These are phyloP conservation scores for Peronospora belbahrii DNA, from an alignment of 352 stramenopile species.

Conservation along the genomic window DNA sequence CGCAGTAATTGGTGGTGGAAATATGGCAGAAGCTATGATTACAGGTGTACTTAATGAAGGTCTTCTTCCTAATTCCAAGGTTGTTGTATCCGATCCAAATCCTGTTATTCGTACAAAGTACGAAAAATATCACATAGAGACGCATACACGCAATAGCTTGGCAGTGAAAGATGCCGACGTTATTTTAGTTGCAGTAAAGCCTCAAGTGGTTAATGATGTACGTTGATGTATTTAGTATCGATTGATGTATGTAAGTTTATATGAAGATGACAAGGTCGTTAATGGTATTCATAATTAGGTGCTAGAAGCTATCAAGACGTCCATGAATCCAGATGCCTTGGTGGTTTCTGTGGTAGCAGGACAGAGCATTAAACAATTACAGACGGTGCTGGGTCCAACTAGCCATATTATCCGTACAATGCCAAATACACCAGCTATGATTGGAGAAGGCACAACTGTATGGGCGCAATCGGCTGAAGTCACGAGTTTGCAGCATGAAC, in stretches of 20 bases:
- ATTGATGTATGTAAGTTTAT: too few species aligned
- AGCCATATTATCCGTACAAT: slow-evolving; percentile 89
- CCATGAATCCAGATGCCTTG: slow-evolving; percentile 49
- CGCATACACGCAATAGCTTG: slow-evolving; percentile 50
- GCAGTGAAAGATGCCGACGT: slow-evolving; percentile 81
- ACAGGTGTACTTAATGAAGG: slow-evolving; percentile 66
- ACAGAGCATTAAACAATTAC: slow-evolving; percentile 67
- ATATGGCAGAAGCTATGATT: slow-evolving; percentile 88
- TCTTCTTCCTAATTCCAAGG: slow-evolving; percentile 50
- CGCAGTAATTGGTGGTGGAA: slow-evolving; percentile 81
- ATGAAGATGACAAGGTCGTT: too few species aligned
- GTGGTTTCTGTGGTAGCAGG: slow-evolving; percentile 84
- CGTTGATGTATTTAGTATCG: too few species aligned
- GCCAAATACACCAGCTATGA: slow-evolving; percentile 94
- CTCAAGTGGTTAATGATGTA: slow-evolving; percentile 88
- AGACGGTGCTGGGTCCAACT: slow-evolving; percentile 43
- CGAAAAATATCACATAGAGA: slow-evolving; percentile 40
- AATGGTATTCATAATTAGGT: slow-evolving; percentile 58
- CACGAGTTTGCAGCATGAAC: slow-evolving; percentile 59
- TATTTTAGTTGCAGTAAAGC: slow-evolving; percentile 91
- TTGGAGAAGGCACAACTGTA: slow-evolving; percentile 92
- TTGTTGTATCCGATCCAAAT: slow-evolving; percentile 80
- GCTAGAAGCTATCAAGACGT: slow-evolving; percentile 50
- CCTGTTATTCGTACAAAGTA: slow-evolving; percentile 60
- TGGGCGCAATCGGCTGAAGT: slow-evolving; percentile 83